Evolutionary conservation across 495 filamentous ascomycete genomes (phyloP).

Genomic region (Penicillium diatomitis): DNA sequence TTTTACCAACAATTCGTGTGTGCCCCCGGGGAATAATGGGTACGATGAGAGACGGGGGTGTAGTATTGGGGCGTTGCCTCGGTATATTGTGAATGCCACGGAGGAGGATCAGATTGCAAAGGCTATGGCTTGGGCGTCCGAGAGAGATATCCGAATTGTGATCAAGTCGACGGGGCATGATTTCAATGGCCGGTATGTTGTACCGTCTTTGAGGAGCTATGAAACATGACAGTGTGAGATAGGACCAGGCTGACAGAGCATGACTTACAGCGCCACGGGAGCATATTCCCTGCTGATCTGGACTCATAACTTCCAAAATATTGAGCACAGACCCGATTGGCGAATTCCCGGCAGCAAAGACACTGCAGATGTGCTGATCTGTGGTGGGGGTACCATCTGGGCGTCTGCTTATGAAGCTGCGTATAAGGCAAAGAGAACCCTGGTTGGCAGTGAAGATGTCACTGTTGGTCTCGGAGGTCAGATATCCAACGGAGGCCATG

Average conservation of each 20-base stretch:
- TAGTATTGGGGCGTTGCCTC: conserved; percentile 15
- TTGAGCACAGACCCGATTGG: conserved; percentile 18
- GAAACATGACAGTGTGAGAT: background rate
- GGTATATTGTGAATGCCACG: conserved; percentile 26
- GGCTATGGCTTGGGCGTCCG: conserved; percentile 37
- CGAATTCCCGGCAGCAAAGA: conserved; percentile 13
- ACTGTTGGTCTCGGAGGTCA: conserved; percentile 39
- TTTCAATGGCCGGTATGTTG: conserved; percentile 35
- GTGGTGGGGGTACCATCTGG: conserved; percentile 18
- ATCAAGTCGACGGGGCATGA: conserved; percentile 45
- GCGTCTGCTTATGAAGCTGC: conserved; percentile 7
- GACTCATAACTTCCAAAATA: conserved; percentile 38
- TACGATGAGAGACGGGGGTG: conserved; percentile 12
- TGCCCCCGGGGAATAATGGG: conserved; percentile 12
- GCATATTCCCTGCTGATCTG: conserved; percentile 38
- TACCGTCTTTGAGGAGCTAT: too few species aligned
- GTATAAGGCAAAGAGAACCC: conserved; percentile 7
- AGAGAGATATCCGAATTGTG: conserved; percentile 47
- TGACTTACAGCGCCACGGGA: conserved; percentile 34
- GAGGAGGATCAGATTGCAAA: conserved; percentile 15
- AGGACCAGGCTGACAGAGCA: background rate
- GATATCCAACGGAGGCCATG: conserved; percentile 48
- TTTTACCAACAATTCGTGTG: conserved; percentile 18
- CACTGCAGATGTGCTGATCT: conserved; percentile 16
- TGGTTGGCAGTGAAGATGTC: conserved; percentile 17